A percentile compares a stretch with the other conserved stretches of the same genome.
phyloP scores from a whole-genome alignment of 2,329 filamentous ascomycete species.

The Pseudopyrenochaeta lycopersici region DNA sequence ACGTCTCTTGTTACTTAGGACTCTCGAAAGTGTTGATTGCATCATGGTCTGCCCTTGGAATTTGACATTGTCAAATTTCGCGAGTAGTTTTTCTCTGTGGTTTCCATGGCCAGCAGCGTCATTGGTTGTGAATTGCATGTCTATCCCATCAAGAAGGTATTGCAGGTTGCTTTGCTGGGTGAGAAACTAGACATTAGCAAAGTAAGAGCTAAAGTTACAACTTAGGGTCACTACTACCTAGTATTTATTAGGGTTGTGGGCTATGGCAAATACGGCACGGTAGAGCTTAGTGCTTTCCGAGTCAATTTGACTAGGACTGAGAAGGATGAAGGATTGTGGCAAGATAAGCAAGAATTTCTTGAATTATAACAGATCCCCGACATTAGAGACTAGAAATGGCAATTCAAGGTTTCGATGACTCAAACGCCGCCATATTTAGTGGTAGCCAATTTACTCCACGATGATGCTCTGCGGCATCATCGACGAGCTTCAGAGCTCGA shows the following conservation, averaged over 20 bases:
- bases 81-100: slow-evolving; percentile 4
- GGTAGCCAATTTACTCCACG: no score
- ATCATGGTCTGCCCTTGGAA: slow-evolving; percentile 7
- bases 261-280: slow-evolving; percentile 16
- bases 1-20: background rate
- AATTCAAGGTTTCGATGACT: no score
- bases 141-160: slow-evolving; percentile 28
- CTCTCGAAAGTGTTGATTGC: background rate
- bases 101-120: background rate
- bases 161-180: no score
- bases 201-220: no score
- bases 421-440: no score
- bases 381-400: no score
- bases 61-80: background rate
- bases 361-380: background rate
- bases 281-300: slow-evolving; percentile 45
- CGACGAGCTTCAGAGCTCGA: no score
- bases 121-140: slow-evolving; percentile 22
- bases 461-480: no score
- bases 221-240: no score
- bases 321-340: background rate
- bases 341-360: background rate
- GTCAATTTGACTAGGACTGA: slow-evolving; percentile 25
- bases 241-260: no score
- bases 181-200: no score